Evolutionary conservation across 1,284 basidiomycete species (phyloP), one percentile per base, ranked within the genome.

Genomic region (Moesziomyces sp.): DNA sequence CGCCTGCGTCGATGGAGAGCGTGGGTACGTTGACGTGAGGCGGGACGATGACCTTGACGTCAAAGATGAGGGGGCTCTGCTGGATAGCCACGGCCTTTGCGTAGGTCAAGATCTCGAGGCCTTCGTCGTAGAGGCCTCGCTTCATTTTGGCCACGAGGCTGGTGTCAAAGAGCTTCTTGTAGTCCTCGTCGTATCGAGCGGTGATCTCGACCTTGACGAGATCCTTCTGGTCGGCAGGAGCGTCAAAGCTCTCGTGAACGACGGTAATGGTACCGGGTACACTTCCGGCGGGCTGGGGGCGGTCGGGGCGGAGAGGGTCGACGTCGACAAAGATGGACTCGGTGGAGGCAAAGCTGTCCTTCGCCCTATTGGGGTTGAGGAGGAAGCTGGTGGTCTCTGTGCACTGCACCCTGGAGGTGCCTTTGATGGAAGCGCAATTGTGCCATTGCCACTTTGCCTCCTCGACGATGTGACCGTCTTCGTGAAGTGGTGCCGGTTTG

Each of bases 1-100:
- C 68, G 23, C 73, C 67, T 8, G 69, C 61, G 40, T 75, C 67
- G 45, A 70, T 47, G 8, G 63, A 70, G 18, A 76, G 59, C 3
- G 63, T 69, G 13, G 73, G 69, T 24, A 76, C 58, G 49, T 71
- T 73, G 60, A 69, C 40, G 38, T 50, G 58, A 0, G 60, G 59
- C n/a, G 78, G 78, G 30, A 80, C 52, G 47, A 74, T 66, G 42
- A 80, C 58, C 46, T 66, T 70, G 50, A 80, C 63, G 21, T 80
- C 74, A 47, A 67, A 80, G 46, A 67, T 52, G n/a, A 80, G 64
- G 3, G 73, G 59, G 19, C 69, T 71, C 24, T 62, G 48, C 13
- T 77, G 69, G 26, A 43, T 43, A 5, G 57, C 30, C 13, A 68
- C 73, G 5, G 61, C 73, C 53, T 75, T 73, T n/a, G 66, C 74